Base-by-base conservation (phyloP, 2,329 filamentous ascomycete species). In the Pyrenophora graminea region DNA sequence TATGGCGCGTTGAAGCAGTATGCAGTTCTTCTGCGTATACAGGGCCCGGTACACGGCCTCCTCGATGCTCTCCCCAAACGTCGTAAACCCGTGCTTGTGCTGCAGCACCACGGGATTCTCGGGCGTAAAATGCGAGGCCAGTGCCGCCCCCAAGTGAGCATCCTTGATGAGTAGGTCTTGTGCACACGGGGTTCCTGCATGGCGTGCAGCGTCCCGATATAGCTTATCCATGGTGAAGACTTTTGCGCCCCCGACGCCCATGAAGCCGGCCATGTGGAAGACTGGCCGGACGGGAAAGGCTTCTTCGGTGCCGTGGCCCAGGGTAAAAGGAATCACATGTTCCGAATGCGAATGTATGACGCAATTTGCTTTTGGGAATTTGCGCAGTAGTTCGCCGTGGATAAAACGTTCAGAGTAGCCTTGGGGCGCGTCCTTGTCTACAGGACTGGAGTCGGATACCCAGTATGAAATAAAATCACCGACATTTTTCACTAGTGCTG, bases 381-480 rank as follows among this genome's bases (percentile, higher is more conserved):
- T 61, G 38, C 70, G 68, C 40, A 74, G 72, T 9, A 77, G 66
- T 36, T 71, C 69, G 34, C 66, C 62, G 59, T 79, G 77, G 53
- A 78, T 78, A 63, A 66, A 77, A 31, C 76, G 70, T 56, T 79
- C 76, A 6, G 59, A 64, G 57, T 76, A 78, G 27, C 64, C 65
- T 39, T 72, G 70, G 0, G 70, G 66, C 0, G 74, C 67, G 31
- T 65, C 61, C 0, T 72, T 56, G 33, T 78, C 67, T 2, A 80
- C 73, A 0, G 79, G 74, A 12, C 67, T 62, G 9, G 72, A 75
- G 51, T 79, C 75, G 0, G 61, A 51, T 17, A 82, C 66, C 25
- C 68, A 54, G 58, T 82, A 82, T 38, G 77, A 72, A 27, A 82
- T 74, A 3, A 83, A 64, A 58, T 83, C 79, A 18, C 63, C 54